Evolutionary conservation across 805 yeast genomes (phyloP).

Genomic region (Ogataea pini): DNA sequence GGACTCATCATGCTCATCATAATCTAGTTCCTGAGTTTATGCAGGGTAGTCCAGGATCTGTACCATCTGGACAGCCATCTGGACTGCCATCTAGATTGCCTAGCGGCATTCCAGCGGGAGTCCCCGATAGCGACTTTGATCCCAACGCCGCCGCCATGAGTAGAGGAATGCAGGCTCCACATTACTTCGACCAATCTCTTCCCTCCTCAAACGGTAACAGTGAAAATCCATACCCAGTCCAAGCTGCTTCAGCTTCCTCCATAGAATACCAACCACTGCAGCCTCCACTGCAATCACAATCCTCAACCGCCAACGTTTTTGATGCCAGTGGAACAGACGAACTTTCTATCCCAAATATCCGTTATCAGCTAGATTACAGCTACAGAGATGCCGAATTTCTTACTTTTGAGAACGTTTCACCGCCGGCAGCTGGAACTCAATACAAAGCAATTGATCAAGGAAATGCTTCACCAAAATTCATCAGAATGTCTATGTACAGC

Average conservation of each 20-base stretch:
- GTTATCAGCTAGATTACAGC: conserved; percentile 36
- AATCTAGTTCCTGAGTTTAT: conserved; percentile 22
- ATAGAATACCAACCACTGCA: conserved; percentile 1
- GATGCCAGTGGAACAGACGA: conserved; percentile 19
- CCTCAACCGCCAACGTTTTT: conserved; percentile 7
- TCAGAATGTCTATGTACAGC: conserved; percentile 77
- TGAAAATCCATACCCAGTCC: not conserved
- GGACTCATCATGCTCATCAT: conserved; percentile 33
- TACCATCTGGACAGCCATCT: not conserved
- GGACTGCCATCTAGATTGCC: not conserved
- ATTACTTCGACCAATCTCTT: conserved; percentile 9
- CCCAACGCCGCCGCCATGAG: conserved; percentile 36
- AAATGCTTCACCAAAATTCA: conserved; percentile 74
- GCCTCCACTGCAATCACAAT: conserved; percentile 4
- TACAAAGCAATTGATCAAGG: conserved; percentile 79
- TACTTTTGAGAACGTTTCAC: conserved; percentile 75
- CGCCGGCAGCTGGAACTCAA: conserved; percentile 80
- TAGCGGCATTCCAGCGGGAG: not conserved
- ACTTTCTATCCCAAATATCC: conserved; percentile 41
- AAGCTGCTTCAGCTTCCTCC: not conserved
- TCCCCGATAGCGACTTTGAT: conserved; percentile 25
- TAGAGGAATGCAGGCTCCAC: conserved; percentile 31
- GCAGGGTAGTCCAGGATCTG: conserved; percentile 6
- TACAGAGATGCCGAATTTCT: conserved; percentile 50
- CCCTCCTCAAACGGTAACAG: conserved; percentile 7